These are phyloP conservation scores for Lichenothelia convexa DNA, from an alignment of 495 filamentous ascomycete species.

Conservation along the genomic window DNA sequence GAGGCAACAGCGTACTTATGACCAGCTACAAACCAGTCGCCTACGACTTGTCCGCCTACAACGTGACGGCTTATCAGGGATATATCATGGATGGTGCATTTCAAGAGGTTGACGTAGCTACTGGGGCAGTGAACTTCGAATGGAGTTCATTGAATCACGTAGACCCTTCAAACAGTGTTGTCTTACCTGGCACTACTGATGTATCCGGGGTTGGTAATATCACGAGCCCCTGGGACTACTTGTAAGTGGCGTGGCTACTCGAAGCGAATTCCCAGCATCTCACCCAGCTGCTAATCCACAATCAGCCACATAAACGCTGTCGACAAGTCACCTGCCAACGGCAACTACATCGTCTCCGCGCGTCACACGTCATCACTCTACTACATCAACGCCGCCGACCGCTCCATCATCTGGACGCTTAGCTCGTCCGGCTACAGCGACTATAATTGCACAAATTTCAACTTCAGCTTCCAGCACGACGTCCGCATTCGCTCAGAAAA, in stretches of 20 bases:
- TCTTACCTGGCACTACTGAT: slow-evolving; percentile 1
- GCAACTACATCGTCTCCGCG: slow-evolving; percentile 11
- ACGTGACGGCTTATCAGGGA: slow-evolving; percentile 11
- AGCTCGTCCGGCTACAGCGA: background rate
- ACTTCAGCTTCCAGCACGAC: slow-evolving; percentile 7
- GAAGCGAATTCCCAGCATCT: too few relatives aligned
- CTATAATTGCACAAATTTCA: slow-evolving; percentile 1
- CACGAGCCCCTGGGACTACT: slow-evolving; percentile 3
- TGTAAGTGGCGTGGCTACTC: background rate
- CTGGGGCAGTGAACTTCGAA: slow-evolving; percentile 25
- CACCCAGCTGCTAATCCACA: too few relatives aligned
- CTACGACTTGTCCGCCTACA: slow-evolving; percentile 8
- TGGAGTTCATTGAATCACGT: slow-evolving; percentile 23
- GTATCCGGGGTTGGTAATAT: slow-evolving; percentile 2
- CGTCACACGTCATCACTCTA: slow-evolving; percentile 7
- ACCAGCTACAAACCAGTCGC: slow-evolving; percentile 2
- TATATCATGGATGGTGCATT: slow-evolving; percentile 28
- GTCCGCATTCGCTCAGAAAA: slow-evolving; percentile 3
- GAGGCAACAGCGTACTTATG: slow-evolving; percentile 4
- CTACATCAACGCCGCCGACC: slow-evolving; percentile 6
- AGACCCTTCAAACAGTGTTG: slow-evolving; percentile 1
- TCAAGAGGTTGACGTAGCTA: slow-evolving; percentile 28
- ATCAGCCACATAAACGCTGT: slow-evolving; percentile 12
- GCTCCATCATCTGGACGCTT: slow-evolving; percentile 10
- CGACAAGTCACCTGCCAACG: slow-evolving; percentile 6